A percentile compares a stretch with the other conserved stretches of the same genome.
Conservation (phyloP, 257 asterid genomes). For the Orobanche coerulescens region DNA sequence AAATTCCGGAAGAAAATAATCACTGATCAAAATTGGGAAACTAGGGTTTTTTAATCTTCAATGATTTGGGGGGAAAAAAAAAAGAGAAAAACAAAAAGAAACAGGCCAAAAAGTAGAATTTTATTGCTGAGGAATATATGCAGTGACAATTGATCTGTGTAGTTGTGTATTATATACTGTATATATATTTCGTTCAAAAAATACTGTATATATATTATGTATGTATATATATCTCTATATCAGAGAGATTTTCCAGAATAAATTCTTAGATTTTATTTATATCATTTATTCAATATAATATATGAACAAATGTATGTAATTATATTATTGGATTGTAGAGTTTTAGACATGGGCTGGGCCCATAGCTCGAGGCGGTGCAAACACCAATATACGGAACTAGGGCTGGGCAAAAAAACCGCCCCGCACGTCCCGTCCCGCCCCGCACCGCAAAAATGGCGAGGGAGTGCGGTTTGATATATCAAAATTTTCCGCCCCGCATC, state of each 20-base stretch:
- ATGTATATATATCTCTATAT: too few relatives aligned
- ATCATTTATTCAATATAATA: neutral
- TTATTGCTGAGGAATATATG: constrained; percentile 32
- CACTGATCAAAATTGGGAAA: neutral
- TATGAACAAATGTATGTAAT: neutral
- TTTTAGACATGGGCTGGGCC: constrained; percentile 4
- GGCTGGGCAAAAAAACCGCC: too few relatives aligned
- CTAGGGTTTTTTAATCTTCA: constrained; percentile 30
- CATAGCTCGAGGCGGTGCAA: neutral
- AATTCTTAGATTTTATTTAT: neutral
- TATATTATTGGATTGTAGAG: neutral
- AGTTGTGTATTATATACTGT: constrained; percentile 11
- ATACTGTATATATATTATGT: too few relatives aligned
- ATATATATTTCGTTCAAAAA: too few relatives aligned
- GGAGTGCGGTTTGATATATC: too few relatives aligned
- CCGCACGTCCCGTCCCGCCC: too few relatives aligned
- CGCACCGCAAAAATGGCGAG: too few relatives aligned
- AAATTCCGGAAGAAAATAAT: constrained; percentile 14
- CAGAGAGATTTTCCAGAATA: constrained; percentile 3
- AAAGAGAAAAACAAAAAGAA: neutral
- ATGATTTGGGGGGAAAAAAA: neutral
- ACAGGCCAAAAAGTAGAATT: constrained; percentile 11
- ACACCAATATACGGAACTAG: too few relatives aligned
- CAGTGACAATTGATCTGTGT: constrained; percentile 17
- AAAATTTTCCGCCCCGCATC: too few relatives aligned